Base-by-base conservation (phyloP, 2,329 filamentous ascomycete genomes). In the Xylariales sp. region DNA sequence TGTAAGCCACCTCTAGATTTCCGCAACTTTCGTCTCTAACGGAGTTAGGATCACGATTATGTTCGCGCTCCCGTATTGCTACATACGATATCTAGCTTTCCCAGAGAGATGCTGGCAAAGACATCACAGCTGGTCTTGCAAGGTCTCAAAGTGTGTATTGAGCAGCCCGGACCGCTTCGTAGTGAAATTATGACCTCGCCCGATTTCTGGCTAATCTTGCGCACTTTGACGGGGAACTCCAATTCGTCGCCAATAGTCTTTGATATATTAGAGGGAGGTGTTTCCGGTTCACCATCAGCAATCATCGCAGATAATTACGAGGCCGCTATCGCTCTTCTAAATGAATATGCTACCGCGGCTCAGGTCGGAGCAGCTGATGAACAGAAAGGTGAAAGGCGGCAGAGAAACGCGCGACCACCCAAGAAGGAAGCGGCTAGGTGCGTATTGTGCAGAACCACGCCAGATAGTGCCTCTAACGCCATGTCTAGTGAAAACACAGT, bases 291-390 rank as follows among this genome's bases (percentile, higher is more conserved):
- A n/a, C 91, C 91, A 18, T 90, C 92, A 14, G 92, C 94, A 5
- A 92, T 99, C 58, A 95, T 94, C 67, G 93, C 94, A 30, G 96
- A 98, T 77, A 99, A 99, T 74, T 99, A 98, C 75, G 94, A 97
- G 77, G 90, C 93, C 28, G 92, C 93, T 3, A 90, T 99, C 62
- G 85, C 87, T 36, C 84, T 99, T 28, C 86, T 97, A 30, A 97
- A 97, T 74, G 92, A 95, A 69, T 98, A 98, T 80, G 93, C 96
- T 3, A 92, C 91, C 6, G 91, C 92, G 34, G 94, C 91, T 53
- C 92, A 90, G 72, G 84, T 94, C 9, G 91, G 90, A 7, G 89
- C 91, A 9, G 80, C 86, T 3, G 84, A 89, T 43, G 91, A 97
- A 78, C 91, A 93, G 72, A 87, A 89, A 71, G 83, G 86, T 62